Evolutionary conservation across 1,139 yeast species (phyloP), one percentile per base, ranked within the genome.

Genomic region (Debaryomyces psychrophilus): DNA sequence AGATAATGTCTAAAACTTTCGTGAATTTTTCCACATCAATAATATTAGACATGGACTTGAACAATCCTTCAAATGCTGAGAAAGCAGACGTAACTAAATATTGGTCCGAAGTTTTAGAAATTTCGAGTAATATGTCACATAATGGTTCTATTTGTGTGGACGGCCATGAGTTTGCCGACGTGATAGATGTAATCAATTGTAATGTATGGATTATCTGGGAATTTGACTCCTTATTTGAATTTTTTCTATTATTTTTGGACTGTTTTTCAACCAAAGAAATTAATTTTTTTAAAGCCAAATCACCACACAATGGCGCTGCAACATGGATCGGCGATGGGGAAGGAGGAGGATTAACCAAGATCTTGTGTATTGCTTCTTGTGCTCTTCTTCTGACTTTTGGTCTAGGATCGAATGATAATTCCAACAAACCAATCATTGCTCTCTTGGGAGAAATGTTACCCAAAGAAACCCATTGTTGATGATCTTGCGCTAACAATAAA

Each of bases 301-400:
- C 92, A 4, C 92, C 89, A 52, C 90, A 83, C 43, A 82, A 61
- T 1, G 74, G 66, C 23, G 93, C 77, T 8, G 90, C 96, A 37
- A 89, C 85, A 62, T 92, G 97, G 39, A 80, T 84, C 6, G 85
- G 77, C 12, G 83, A 73, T 8, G 96, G 95, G n/a, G 92, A 86
- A 0, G 90, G 80, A 9, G 97, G 96, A 12, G 95, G 92, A 53
- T 77, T 77, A 4, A 69, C 53, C 52, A 93, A 71, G 27, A 93
- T 72, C 5, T 72, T 76, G 41, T 77, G 68, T 17, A 93, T 76
- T 1, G 97, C 88, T 49, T 93, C 99, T 57, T 86, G 88, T 1
- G 98, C 96, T 72, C 97, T 83, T 79, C 88, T 90, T 66, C 99
- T 83, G 9, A 95, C 96, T 61, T 95, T 95, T 28, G 99, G 99